phyloP scores from a whole-genome alignment of 345 rosid genomes.

The Eucalyptus sp. region DNA sequence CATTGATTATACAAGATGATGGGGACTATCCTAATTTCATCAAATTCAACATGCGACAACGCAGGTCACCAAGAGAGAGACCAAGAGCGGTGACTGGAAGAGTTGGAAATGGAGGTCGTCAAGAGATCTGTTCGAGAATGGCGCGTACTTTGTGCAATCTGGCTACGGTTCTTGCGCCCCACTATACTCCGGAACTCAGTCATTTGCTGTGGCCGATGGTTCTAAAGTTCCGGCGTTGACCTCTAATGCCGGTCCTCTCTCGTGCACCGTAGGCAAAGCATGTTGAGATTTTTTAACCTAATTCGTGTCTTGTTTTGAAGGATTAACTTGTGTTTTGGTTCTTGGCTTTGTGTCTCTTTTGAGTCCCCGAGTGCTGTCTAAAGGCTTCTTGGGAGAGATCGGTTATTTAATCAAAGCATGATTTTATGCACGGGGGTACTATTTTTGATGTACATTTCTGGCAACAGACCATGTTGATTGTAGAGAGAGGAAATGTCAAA shows the following conservation, averaged over 20 bases:
- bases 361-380: background rate
- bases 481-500: background rate
- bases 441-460: background rate
- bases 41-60: background rate
- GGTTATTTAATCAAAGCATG: background rate
- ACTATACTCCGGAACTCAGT: slow-evolving; percentile 37
- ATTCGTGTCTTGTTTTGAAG: background rate
- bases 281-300: slow-evolving; percentile 6
- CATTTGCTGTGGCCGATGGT: slow-evolving; percentile 46
- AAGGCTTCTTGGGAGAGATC: background rate
- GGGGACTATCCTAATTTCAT: background rate
- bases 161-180: slow-evolving; percentile 63
- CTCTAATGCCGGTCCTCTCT: slow-evolving; percentile 57
- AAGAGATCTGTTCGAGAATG: slow-evolving; percentile 59
- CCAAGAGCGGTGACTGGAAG: slow-evolving; percentile 24
- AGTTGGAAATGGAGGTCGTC: slow-evolving; percentile 86
- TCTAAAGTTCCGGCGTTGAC: slow-evolving; percentile 55
- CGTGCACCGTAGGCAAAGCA: slow-evolving; percentile 17
- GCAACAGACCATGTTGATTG: background rate
- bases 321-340: background rate
- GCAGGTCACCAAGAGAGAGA: slow-evolving; percentile 87
- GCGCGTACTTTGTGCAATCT: slow-evolving; percentile 83
- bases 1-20: background rate
- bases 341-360: background rate
- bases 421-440: background rate